Evolutionary conservation across 2,329 filamentous ascomycete genomes (phyloP).

Genomic region (Aspergillus spinulosporus): DNA sequence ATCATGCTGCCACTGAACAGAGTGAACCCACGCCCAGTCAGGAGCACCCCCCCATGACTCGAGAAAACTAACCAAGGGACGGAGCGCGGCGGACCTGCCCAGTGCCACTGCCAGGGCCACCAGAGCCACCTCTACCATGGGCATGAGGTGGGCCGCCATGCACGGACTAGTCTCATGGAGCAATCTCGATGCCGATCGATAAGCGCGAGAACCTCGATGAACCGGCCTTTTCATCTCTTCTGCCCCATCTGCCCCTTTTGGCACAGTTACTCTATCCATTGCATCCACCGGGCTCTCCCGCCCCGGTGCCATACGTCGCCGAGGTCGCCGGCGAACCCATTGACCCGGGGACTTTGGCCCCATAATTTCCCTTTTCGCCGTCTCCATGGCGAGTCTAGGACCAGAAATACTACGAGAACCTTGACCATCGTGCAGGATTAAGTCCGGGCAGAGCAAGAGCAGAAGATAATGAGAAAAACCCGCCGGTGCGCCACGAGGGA

Average conservation of each 20-base stretch:
- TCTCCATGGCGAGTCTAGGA: background rate
- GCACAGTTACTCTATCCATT: background rate
- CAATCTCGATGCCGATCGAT: background rate
- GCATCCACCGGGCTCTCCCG: background rate
- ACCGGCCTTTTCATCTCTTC: background rate
- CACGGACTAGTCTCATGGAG: background rate
- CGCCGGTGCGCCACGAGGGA: too few relatives aligned
- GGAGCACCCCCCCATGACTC: background rate
- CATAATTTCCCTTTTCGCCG: too few relatives aligned
- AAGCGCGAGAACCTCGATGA: background rate
- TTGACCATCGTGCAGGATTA: too few relatives aligned
- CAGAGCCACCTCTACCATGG: too few relatives aligned
- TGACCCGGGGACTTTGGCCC: too few relatives aligned
- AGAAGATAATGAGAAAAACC: too few relatives aligned
- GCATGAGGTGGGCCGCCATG: background rate
- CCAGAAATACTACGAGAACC: too few relatives aligned
- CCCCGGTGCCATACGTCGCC: background rate
- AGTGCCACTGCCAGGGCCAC: background rate
- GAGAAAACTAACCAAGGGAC: background rate
- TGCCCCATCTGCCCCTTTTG: background rate
- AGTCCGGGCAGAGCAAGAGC: too few relatives aligned
- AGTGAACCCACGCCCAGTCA: too few relatives aligned
- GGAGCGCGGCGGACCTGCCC: background rate
- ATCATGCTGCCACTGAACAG: too few relatives aligned
- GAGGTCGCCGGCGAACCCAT: background rate